Evolutionary conservation across 495 filamentous ascomycete species (phyloP).

Genomic region (Aspergillus bertholletiae): DNA sequence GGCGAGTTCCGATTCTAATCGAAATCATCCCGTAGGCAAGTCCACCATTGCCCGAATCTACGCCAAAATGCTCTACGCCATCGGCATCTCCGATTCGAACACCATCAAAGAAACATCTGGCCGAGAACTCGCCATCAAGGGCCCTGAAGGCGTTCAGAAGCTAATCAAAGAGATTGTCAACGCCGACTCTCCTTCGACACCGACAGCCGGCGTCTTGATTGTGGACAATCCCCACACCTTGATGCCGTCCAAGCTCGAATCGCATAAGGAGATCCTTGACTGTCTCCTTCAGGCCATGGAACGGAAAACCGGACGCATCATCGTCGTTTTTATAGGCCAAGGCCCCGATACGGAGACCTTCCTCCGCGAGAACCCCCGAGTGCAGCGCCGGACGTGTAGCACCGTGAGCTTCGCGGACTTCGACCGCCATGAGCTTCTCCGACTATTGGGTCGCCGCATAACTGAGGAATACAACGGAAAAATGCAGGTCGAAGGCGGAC

Average conservation of each 20-base stretch:
- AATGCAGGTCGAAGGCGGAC: slow-evolving; percentile 55
- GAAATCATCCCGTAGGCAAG: slow-evolving; percentile 8
- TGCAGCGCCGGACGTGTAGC: slow-evolving; percentile 58
- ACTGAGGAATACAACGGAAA: slow-evolving; percentile 29
- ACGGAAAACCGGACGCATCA: slow-evolving; percentile 52
- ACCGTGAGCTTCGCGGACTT: slow-evolving; percentile 61
- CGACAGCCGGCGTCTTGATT: slow-evolving; percentile 47
- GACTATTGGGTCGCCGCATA: slow-evolving; percentile 8
- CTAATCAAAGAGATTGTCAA: slow-evolving; percentile 42
- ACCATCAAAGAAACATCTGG: slow-evolving; percentile 10
- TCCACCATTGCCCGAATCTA: slow-evolving; percentile 16
- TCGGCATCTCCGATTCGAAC: slow-evolving; percentile 12
- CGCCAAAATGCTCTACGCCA: slow-evolving; percentile 15
- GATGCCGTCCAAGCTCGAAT: slow-evolving; percentile 7
- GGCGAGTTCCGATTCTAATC: background rate
- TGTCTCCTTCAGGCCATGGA: slow-evolving; percentile 10
- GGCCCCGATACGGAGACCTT: slow-evolving; percentile 65
- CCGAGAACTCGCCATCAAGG: slow-evolving; percentile 53
- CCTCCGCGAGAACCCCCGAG: slow-evolving; percentile 63
- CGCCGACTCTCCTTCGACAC: background rate
- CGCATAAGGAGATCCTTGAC: slow-evolving; percentile 7
- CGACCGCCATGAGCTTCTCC: slow-evolving; percentile 27
- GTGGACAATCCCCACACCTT: slow-evolving; percentile 62
- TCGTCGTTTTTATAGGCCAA: slow-evolving; percentile 66
- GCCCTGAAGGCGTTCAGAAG: slow-evolving; percentile 57